Conservation (phyloP, 805 yeast species). For the Candida glaebosa region DNA sequence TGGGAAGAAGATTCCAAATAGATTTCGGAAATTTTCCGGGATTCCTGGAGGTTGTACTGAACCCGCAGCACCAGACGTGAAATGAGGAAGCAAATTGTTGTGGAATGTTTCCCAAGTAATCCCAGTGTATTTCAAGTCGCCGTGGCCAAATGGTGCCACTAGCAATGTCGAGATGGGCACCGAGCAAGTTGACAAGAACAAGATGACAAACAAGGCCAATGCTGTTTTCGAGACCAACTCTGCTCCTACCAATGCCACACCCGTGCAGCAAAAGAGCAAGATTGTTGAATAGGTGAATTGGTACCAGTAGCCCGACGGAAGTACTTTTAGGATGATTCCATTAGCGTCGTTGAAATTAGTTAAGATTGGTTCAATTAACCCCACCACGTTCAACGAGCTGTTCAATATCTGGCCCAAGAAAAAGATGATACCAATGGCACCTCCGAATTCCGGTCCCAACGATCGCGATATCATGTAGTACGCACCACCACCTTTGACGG, state of each 20-base stretch:
- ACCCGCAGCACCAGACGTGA: slow-evolving; percentile 92
- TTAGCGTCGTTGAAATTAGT: slow-evolving; percentile 64
- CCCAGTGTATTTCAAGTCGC: slow-evolving; percentile 62
- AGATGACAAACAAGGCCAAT: slow-evolving; percentile 60
- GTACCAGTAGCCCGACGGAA: slow-evolving; percentile 73
- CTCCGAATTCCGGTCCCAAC: slow-evolving; percentile 97
- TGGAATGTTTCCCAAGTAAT: slow-evolving; percentile 62
- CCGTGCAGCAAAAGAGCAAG: slow-evolving; percentile 66
- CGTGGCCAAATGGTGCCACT: slow-evolving; percentile 54
- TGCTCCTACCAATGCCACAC: slow-evolving; percentile 78
- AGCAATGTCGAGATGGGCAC: slow-evolving; percentile 76
- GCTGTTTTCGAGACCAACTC: slow-evolving; percentile 81
- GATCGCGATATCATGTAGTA: slow-evolving; percentile 95
- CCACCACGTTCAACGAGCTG: slow-evolving; percentile 90
- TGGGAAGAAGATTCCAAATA: slow-evolving; percentile 95
- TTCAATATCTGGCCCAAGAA: slow-evolving; percentile 93
- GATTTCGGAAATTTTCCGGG: slow-evolving; percentile 71
- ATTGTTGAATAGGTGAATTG: slow-evolving; percentile 69
- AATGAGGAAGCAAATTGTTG: slow-evolving; percentile 71
- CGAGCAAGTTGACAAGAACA: slow-evolving; percentile 70
- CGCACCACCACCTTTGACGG: slow-evolving; percentile 97
- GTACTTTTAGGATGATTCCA: slow-evolving; percentile 53
- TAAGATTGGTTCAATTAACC: slow-evolving; percentile 86
- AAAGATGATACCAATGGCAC: slow-evolving; percentile 92
- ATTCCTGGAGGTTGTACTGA: slow-evolving; percentile 50